These are phyloP conservation scores for Striga hermonthica DNA, from an alignment of 305 asterid species.

Conservation along the genomic window DNA sequence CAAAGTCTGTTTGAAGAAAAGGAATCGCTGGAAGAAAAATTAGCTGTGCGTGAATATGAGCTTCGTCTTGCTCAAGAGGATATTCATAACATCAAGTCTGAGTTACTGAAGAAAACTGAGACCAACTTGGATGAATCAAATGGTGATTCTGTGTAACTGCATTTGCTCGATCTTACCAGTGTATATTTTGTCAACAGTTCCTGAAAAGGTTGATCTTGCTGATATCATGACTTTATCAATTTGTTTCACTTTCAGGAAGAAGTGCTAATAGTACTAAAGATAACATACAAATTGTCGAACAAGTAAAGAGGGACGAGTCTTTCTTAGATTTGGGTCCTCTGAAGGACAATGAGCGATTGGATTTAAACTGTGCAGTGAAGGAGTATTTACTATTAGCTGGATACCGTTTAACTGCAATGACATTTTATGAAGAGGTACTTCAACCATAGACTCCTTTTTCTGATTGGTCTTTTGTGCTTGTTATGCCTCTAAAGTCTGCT, in stretches of 20 bases:
- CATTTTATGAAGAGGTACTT: conserved; percentile 96
- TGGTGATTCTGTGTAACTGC: conserved; percentile 40
- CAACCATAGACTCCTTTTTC: conserved; percentile 29
- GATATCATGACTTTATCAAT: conserved; percentile 35
- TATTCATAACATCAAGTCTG: conserved; percentile 65
- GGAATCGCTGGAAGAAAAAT: conserved; percentile 80
- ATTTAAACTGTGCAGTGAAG: conserved; percentile 94
- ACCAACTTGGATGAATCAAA: conserved; percentile 43
- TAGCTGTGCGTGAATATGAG: conserved; percentile 89
- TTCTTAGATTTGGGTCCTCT: conserved; percentile 86
- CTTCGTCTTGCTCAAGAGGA: conserved; percentile 98
- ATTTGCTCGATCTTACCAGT: conserved; percentile 27
- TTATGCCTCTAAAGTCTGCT: conserved; percentile 18
- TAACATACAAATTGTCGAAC: conserved; percentile 49
- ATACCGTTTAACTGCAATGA: conserved; percentile 97
- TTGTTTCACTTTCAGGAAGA: conserved; percentile 47
- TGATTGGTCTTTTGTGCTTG: conserved; percentile 23
- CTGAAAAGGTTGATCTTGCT: conserved; percentile 2
- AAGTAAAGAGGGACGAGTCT: conserved; percentile 44
- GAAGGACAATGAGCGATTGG: conserved; percentile 82
- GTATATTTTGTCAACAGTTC: conserved; percentile 16
- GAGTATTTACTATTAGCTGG: conserved; percentile 92
- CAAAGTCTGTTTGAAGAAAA: conserved; percentile 91
- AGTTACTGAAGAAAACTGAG: conserved; percentile 63
- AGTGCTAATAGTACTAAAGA: conserved; percentile 37